Conservation (phyloP, 805 yeast genomes). For the Ogataea ganodermae region DNA sequence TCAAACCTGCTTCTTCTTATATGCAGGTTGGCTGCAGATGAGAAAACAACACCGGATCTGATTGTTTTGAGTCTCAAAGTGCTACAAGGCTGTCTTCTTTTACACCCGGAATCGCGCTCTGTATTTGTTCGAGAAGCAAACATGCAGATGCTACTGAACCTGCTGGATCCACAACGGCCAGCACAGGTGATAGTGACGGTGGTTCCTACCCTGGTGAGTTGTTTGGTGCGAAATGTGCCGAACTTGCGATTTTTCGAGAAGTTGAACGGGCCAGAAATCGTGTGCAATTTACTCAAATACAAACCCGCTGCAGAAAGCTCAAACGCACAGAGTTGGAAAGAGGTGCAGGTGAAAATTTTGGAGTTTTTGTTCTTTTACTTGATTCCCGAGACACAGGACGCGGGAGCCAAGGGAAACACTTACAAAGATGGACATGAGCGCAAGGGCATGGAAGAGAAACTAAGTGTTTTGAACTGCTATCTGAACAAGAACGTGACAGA, state of each 20-base stretch:
- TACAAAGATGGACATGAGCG: conserved; percentile 32
- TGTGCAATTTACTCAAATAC: conserved; percentile 47
- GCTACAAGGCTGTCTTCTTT: conserved; percentile 59
- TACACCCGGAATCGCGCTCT: conserved; percentile 58
- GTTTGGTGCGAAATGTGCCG: conserved; percentile 56
- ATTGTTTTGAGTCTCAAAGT: conserved; percentile 36
- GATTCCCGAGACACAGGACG: conserved; percentile 52
- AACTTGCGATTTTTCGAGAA: conserved; percentile 61
- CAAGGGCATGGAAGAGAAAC: conserved; percentile 47
- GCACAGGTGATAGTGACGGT: conserved; percentile 38
- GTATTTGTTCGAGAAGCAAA: conserved; percentile 46
- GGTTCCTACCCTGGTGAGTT: conserved; percentile 58
- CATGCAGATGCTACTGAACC: conserved; percentile 37
- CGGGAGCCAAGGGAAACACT: neutral
- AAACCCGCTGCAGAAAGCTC: conserved; percentile 9
- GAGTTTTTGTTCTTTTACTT: conserved; percentile 72
- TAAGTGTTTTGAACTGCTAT: conserved; percentile 42
- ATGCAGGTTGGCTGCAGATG: conserved; percentile 16
- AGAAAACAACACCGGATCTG: conserved; percentile 20
- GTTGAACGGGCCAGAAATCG: conserved; percentile 52
- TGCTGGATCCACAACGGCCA: conserved; percentile 22
- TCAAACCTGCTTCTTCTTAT: conserved; percentile 36
- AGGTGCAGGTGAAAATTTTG: conserved; percentile 60
- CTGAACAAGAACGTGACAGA: conserved; percentile 49
- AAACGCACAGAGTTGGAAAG: conserved; percentile 40